Conservation (phyloP, 805 yeast species). For the Cyberlindnera lachancei region DNA sequence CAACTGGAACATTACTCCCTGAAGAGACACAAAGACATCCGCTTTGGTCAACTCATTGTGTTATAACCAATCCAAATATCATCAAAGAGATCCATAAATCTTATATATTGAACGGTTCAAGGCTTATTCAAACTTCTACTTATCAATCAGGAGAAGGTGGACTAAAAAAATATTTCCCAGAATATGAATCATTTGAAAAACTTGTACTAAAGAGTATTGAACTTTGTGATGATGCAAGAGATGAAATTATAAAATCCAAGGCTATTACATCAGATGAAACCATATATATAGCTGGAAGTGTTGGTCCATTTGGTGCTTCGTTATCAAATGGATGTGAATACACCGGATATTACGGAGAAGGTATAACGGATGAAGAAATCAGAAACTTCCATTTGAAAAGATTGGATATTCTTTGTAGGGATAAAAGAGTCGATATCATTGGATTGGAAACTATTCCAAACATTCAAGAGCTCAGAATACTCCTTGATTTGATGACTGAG, state of each 20-base stretch:
- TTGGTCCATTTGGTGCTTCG: slow-evolving; percentile 76
- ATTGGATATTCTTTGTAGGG: slow-evolving; percentile 29
- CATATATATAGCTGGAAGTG: slow-evolving; percentile 45
- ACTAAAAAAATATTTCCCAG: slow-evolving; percentile 29
- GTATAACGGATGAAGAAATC: slow-evolving; percentile 28
- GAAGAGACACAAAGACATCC: slow-evolving; percentile 18
- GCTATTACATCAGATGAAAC: background rate
- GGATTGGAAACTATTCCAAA: slow-evolving; percentile 72
- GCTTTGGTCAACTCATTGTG: slow-evolving; percentile 56
- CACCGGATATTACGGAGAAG: slow-evolving; percentile 55
- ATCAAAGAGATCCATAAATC: slow-evolving; percentile 41
- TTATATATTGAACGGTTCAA: slow-evolving; percentile 48
- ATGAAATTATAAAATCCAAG: too few species aligned
- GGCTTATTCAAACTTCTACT: slow-evolving; percentile 44
- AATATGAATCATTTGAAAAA: slow-evolving; percentile 2
- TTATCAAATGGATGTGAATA: slow-evolving; percentile 66
- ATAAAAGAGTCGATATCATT: slow-evolving; percentile 43
- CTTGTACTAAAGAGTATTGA: slow-evolving; percentile 11
- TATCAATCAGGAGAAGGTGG: slow-evolving; percentile 38
- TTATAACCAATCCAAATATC: slow-evolving; percentile 35
- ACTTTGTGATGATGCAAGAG: slow-evolving; percentile 8
- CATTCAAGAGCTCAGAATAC: slow-evolving; percentile 44
- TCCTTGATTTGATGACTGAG: slow-evolving; percentile 34
- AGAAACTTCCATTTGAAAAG: slow-evolving; percentile 44
- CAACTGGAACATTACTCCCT: slow-evolving; percentile 18